Base-by-base conservation (phyloP, 2,329 filamentous ascomycete species). In the Exophiala sp. region DNA sequence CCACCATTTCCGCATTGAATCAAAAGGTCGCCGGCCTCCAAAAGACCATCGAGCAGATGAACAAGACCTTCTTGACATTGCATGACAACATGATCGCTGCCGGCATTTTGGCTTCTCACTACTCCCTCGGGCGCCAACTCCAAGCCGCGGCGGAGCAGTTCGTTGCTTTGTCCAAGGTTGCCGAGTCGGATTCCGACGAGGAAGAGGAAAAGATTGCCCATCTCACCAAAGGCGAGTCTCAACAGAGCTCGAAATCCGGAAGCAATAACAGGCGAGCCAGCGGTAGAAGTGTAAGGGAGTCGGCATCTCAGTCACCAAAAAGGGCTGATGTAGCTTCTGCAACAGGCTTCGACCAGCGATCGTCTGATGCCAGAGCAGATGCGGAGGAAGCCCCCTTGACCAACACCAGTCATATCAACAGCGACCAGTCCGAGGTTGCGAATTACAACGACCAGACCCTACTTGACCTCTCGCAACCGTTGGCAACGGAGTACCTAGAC, bases 1-100 rank as follows among this genome's bases (percentile, higher is more conserved):
- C 78, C 18, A 85, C 86, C 3, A 91, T 95, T 48, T 77, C 80
- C 22, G 80, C 79, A 1, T 74, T 95, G 9, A 83, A 88, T 63
- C 76, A 79, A 46, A 77, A 83, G 53, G 86, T 91, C 21, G 72
- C 81, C 46, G 75, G 79, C 19, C 76, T 94, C n/a, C 79, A 83
- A 51, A 74, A 76, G 11, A 80, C 78, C 18, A 84, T 90, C 53
- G 78, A 85, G 48, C 79, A 85, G 59, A 88, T 94, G 82, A 83
- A 80, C 67, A 80, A 76, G 44, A 78, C 81, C 0, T 89, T 94
- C 59, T 71, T 81, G 58, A 74, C 72, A 24, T 77, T 91, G 19
- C 80, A 85, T 55, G 79, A 86, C 56, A 77, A 77, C 32, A 76
- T 80, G 2, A 63, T 81, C 18, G 66, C 53, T 18, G 45, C 51